Evolutionary conservation across 2,329 filamentous ascomycete genomes (phyloP).

Genomic region (Diaporthe australafricana): DNA sequence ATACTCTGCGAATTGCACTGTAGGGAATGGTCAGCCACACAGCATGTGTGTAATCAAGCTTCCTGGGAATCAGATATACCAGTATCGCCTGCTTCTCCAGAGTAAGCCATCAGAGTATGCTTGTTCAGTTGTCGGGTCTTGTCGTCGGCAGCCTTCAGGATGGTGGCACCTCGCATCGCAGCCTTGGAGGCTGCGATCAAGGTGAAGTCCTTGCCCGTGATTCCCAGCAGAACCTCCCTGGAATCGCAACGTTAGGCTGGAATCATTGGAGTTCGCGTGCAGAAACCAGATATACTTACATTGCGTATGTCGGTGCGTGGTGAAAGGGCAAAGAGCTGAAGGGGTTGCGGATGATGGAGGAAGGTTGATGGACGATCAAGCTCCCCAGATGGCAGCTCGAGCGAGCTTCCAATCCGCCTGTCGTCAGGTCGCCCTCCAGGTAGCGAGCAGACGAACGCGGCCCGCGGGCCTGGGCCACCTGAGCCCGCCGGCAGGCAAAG

Average conservation of each 20-base stretch:
- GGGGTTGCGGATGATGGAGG: slow-evolving; percentile 21
- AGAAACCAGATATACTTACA: slow-evolving; percentile 32
- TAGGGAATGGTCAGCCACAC: slow-evolving; percentile 35
- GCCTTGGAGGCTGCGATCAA: slow-evolving; percentile 98
- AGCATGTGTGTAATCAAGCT: slow-evolving; percentile 18
- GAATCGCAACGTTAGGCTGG: slow-evolving; percentile 16
- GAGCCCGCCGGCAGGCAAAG: slow-evolving; percentile 3
- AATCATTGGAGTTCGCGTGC: background rate
- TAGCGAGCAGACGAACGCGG: slow-evolving; percentile 36
- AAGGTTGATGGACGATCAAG: slow-evolving; percentile 16
- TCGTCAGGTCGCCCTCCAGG: slow-evolving; percentile 9
- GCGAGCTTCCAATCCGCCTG: slow-evolving; percentile 37
- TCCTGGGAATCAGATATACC: slow-evolving; percentile 60
- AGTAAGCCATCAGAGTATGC: slow-evolving; percentile 94
- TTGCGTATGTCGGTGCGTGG: slow-evolving; percentile 32
- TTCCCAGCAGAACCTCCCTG: slow-evolving; percentile 98
- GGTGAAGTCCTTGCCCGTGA: slow-evolving; percentile 99
- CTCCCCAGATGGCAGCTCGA: slow-evolving; percentile 16
- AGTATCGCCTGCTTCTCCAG: slow-evolving; percentile 95
- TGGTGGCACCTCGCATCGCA: slow-evolving; percentile 95
- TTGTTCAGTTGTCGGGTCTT: slow-evolving; percentile 95
- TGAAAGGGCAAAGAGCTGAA: background rate
- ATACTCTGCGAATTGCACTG: slow-evolving; percentile 99
- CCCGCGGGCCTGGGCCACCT: slow-evolving; percentile 3
- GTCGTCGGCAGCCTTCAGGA: slow-evolving; percentile 95